Evolutionary conservation across 2,329 filamentous ascomycete genomes (phyloP).

Genomic region (Botrytis byssoidea): DNA sequence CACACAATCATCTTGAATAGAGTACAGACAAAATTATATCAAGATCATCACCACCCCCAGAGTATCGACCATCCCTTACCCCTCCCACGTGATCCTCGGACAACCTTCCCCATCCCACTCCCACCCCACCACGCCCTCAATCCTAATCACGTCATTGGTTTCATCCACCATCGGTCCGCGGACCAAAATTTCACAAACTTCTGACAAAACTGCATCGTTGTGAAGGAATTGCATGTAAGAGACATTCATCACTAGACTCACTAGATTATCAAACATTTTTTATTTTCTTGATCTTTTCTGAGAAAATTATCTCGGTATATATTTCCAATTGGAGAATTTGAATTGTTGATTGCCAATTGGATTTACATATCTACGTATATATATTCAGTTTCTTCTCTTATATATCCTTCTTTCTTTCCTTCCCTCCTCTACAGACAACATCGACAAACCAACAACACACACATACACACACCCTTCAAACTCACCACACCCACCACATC

Average conservation of each 20-base stretch:
- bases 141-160: neutral
- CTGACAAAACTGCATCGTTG: neutral
- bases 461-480: no score
- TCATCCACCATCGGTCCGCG: neutral
- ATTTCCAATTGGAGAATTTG: neutral
- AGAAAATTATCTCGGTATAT: neutral
- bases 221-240: neutral
- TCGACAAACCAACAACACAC: neutral
- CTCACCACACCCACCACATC: neutral
- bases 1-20: neutral
- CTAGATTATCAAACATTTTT: neutral
- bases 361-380: neutral
- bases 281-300: no score
- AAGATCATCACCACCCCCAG: neutral
- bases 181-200: constrained; percentile 2
- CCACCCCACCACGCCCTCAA: constrained; percentile 4
- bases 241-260: neutral
- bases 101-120: neutral
- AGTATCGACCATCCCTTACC: neutral
- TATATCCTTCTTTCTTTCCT: neutral
- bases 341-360: neutral
- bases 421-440: neutral
- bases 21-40: neutral
- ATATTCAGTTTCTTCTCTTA: neutral
- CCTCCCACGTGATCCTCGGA: constrained; percentile 1